Evolutionary conservation across 2,329 filamentous ascomycete genomes (phyloP).

Genomic region (Fusarium sp.): DNA sequence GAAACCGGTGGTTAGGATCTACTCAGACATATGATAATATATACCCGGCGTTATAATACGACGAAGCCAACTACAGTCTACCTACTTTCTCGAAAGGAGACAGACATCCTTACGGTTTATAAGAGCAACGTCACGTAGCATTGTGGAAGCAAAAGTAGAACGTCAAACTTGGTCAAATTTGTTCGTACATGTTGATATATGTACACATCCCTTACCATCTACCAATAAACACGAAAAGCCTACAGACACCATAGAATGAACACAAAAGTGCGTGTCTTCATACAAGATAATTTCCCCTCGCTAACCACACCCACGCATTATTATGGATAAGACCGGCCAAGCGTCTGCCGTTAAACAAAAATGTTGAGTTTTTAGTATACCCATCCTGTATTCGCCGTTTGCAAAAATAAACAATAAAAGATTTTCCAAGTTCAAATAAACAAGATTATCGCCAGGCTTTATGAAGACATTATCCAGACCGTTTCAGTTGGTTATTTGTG

Average conservation of each 20-base stretch:
- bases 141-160: background rate
- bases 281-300: constrained; percentile 29
- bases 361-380: constrained; percentile 41
- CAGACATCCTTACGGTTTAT: background rate
- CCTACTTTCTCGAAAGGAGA: background rate
- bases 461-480: constrained; percentile 33
- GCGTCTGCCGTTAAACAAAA: constrained; percentile 26
- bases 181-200: constrained; percentile 38
- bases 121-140: background rate
- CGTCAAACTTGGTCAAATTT: constrained; percentile 41
- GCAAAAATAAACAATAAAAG: constrained; percentile 21
- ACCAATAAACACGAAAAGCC: constrained; percentile 20
- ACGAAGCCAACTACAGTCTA: background rate
- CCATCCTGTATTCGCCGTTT: constrained; percentile 39
- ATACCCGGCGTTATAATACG: constrained; percentile 34
- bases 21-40: constrained; percentile 25
- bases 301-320: constrained; percentile 39
- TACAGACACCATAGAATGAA: constrained; percentile 37
- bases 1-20: constrained; percentile 1
- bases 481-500: constrained; percentile 21
- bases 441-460: constrained; percentile 28
- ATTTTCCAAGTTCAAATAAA: constrained; percentile 17
- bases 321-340: constrained; percentile 39
- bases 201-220: constrained; percentile 38
- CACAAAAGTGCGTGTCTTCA: constrained; percentile 12